These are phyloP conservation scores for Scutellaria baicalensis DNA, from an alignment of 257 asterid species.

Conservation along the genomic window DNA sequence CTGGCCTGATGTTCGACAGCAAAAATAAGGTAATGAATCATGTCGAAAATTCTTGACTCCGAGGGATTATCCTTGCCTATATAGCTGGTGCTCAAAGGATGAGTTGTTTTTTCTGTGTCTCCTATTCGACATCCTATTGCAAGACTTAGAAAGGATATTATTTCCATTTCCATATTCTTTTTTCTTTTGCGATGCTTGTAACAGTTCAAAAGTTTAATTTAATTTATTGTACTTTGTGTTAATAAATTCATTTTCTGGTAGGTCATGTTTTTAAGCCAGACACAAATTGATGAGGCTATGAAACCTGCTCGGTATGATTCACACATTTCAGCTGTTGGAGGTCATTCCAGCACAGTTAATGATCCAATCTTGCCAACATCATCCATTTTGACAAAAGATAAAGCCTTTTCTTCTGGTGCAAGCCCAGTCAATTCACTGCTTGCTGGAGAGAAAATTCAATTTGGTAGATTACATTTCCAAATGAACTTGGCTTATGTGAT, in stretches of 20 bases:
- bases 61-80: slow-evolving; percentile 22
- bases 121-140: not conserved
- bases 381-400: slow-evolving; percentile 56
- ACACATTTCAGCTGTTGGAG: slow-evolving; percentile 56
- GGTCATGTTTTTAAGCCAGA: slow-evolving; percentile 91
- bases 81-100: not conserved
- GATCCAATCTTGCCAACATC: slow-evolving; percentile 54
- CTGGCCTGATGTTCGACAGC: slow-evolving; percentile 47
- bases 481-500: not conserved
- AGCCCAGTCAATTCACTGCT: slow-evolving; percentile 89
- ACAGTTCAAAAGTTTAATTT: not conserved
- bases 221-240: not conserved
- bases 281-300: slow-evolving; percentile 90
- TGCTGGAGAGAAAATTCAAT: slow-evolving; percentile 96
- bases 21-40: slow-evolving; percentile 37
- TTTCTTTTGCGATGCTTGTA: not conserved
- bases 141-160: not conserved
- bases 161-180: not conserved
- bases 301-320: slow-evolving; percentile 61
- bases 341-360: slow-evolving; percentile 41
- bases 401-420: slow-evolving; percentile 58
- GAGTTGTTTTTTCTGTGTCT: slow-evolving; percentile 1
- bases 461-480: slow-evolving; percentile 40
- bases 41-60: slow-evolving; percentile 26
- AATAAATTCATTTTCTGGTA: slow-evolving; percentile 28